Percentiles rank a stretch among this genome's conserved stretches.
Evolutionary conservation across 495 filamentous ascomycete genomes (phyloP).

Genomic region (Letharia columbiana): DNA sequence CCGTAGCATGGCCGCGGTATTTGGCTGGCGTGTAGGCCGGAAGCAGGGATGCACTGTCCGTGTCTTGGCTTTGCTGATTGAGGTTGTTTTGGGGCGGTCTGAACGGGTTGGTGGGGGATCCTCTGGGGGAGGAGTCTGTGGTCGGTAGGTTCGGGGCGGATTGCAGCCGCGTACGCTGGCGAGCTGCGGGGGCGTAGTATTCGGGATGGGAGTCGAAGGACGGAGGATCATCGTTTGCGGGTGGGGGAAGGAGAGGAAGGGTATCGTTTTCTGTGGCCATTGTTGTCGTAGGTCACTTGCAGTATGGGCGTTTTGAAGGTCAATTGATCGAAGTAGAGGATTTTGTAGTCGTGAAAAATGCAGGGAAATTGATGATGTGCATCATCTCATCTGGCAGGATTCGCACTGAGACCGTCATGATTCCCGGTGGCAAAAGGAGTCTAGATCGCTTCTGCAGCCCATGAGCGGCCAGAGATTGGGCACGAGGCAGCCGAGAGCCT

Average conservation of each 20-base stretch:
- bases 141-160: not conserved
- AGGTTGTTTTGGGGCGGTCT: not conserved
- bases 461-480: slow-evolving; percentile 10
- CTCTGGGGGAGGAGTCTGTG: too few relatives aligned
- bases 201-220: slow-evolving; percentile 3
- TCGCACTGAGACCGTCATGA: slow-evolving; percentile 2
- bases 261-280: not conserved
- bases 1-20: slow-evolving; percentile 9
- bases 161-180: not conserved
- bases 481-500: slow-evolving; percentile 7
- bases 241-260: slow-evolving; percentile 6
- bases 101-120: not conserved
- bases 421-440: slow-evolving; percentile 5
- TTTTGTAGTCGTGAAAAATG: not conserved
- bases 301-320: not conserved
- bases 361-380: not conserved
- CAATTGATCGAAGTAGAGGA: not conserved
- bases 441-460: slow-evolving; percentile 7
- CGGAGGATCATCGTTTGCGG: slow-evolving; percentile 1
- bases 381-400: not conserved
- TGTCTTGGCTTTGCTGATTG: not conserved
- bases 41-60: slow-evolving; percentile 8
- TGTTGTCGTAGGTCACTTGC: not conserved
- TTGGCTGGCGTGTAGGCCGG: slow-evolving; percentile 10
- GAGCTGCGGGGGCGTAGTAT: not conserved